These are phyloP conservation scores for Myrica gale DNA, from an alignment of 306 rosid species.

Conservation along the genomic window DNA sequence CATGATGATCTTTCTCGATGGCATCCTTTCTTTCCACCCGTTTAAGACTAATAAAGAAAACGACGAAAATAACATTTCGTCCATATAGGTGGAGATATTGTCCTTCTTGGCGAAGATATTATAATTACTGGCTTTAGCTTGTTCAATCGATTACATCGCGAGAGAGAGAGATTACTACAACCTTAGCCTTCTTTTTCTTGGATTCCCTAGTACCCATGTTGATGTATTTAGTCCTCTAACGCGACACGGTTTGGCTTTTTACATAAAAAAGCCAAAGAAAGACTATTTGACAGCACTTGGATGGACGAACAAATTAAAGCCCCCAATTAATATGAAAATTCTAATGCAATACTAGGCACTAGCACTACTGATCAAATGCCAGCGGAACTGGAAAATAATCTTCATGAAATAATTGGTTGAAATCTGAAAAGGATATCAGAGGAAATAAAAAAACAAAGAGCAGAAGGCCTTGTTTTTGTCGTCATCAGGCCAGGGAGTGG, in stretches of 20 bases:
- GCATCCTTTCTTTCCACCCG: conserved; percentile 19
- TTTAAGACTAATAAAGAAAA: conserved; percentile 27
- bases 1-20: conserved; percentile 30
- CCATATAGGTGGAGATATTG: neutral
- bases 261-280: conserved; percentile 31
- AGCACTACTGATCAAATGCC: neutral
- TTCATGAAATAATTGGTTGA: neutral
- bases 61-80: conserved; percentile 25
- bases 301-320: conserved; percentile 14
- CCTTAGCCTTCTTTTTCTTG: conserved; percentile 1
- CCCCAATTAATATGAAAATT: neutral
- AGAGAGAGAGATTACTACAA: neutral
- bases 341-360: neutral
- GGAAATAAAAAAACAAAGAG: conserved; percentile 3
- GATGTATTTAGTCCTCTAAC: conserved; percentile 41
- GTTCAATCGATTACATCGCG: neutral
- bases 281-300: neutral
- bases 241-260: conserved; percentile 65
- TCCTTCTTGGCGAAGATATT: neutral
- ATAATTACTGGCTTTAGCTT: neutral
- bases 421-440: conserved; percentile 21
- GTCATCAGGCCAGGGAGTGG: conserved; percentile 29
- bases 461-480: conserved; percentile 36
- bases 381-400: neutral
- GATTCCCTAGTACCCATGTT: conserved; percentile 33